These are phyloP conservation scores for Coemansia sp. DNA, from an alignment of 192 early-diverging fungal species.

Conservation along the genomic window DNA sequence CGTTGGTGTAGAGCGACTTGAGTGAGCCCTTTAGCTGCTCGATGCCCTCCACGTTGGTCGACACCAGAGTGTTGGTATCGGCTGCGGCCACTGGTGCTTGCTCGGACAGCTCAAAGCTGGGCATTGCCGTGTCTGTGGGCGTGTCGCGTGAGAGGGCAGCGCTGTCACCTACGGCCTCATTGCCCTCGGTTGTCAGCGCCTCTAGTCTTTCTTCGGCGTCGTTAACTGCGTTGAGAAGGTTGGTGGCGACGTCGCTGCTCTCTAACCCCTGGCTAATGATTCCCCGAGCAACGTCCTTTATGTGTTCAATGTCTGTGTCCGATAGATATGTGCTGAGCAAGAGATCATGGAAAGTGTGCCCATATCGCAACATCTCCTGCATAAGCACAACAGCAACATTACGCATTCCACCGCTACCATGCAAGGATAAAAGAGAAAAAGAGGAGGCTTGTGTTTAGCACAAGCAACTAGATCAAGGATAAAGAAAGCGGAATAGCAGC, in stretches of 20 bases:
- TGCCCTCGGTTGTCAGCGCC: constrained; percentile 4
- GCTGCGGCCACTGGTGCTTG: constrained; percentile 5
- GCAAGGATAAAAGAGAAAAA: constrained; percentile 2
- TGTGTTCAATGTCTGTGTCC: constrained; percentile 39
- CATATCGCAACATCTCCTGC: constrained; percentile 50
- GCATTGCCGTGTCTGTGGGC: background rate
- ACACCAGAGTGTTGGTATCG: constrained; percentile 28
- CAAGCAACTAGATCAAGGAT: background rate
- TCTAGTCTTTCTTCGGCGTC: constrained; percentile 31
- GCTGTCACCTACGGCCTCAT: background rate
- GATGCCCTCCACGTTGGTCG: constrained; percentile 69
- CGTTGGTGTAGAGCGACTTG: constrained; percentile 53
- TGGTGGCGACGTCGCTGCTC: constrained; percentile 21
- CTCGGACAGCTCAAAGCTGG: background rate
- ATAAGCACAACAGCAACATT: constrained; percentile 47
- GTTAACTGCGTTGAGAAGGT: constrained; percentile 28
- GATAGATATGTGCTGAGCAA: constrained; percentile 51
- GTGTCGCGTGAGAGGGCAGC: no score
- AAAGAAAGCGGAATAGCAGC: background rate
- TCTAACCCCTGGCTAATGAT: constrained; percentile 24
- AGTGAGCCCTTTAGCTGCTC: constrained; percentile 69
- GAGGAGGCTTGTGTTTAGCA: background rate
- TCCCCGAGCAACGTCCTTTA: constrained; percentile 41
- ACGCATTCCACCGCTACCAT: constrained; percentile 25
- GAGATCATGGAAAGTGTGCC: constrained; percentile 37